Percentiles rank a stretch among this genome's conserved stretches.
Conservation (phyloP, 2,329 filamentous ascomycete species). For the Fusarium coicis region DNA sequence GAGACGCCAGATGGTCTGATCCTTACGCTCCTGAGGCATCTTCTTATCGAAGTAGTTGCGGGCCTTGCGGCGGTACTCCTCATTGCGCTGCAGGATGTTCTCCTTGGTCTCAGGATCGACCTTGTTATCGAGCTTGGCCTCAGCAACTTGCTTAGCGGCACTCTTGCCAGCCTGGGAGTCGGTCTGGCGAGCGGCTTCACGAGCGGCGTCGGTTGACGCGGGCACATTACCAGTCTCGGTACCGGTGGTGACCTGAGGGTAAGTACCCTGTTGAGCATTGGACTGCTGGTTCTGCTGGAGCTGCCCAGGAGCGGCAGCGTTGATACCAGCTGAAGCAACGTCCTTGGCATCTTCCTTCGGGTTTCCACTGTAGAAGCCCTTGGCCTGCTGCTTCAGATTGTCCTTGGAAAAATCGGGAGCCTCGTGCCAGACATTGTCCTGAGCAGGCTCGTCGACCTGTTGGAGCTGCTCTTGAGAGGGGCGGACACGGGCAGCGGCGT, state of each 20-base stretch:
- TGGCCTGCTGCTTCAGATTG: slow-evolving; percentile 74
- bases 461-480: slow-evolving; percentile 80
- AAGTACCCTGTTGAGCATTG: slow-evolving; percentile 1
- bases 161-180: slow-evolving; percentile 54
- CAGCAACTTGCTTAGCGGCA: slow-evolving; percentile 56
- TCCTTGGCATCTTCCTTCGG: slow-evolving; percentile 69
- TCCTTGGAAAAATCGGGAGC: slow-evolving; percentile 79
- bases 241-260: slow-evolving; percentile 59
- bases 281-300: slow-evolving; percentile 21
- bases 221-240: slow-evolving; percentile 29
- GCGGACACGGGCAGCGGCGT: slow-evolving; percentile 78
- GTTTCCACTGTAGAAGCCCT: slow-evolving; percentile 67
- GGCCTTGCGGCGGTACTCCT: slow-evolving; percentile 60
- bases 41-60: slow-evolving; percentile 85
- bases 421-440: slow-evolving; percentile 95
- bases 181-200: slow-evolving; percentile 49
- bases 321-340: slow-evolving; percentile 66
- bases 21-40: slow-evolving; percentile 90
- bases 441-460: slow-evolving; percentile 84
- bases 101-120: slow-evolving; percentile 72
- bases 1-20: slow-evolving; percentile 89
- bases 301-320: slow-evolving; percentile 62
- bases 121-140: slow-evolving; percentile 70
- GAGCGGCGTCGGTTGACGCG: slow-evolving; percentile 11
- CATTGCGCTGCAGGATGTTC: slow-evolving; percentile 56